Base-by-base conservation (phyloP, 257 asterid species). In the Voacanga thouarsii region DNA sequence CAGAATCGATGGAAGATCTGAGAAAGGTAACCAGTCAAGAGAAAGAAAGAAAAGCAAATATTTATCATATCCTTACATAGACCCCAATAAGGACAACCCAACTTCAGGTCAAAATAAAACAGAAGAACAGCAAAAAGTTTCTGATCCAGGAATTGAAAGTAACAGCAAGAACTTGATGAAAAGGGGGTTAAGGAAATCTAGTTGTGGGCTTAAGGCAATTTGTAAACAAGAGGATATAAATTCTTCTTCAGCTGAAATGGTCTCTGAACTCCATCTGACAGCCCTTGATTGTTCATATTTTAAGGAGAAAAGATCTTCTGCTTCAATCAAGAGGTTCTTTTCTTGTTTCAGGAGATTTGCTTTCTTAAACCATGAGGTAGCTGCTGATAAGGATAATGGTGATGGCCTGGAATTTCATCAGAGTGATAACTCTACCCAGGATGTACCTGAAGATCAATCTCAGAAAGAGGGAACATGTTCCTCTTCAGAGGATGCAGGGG, bases 1-100 rank as follows among this genome's bases (percentile, higher is more conserved):
- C 64, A 37, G 51, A 23, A 69, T 79, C 1, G 66, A 72, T 33
- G 72, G 63, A 61, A 80, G 71, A 53, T 76, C 82, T 21, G 88
- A 82, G 64, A 88, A 83, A 74, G 76, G 88, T 41, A 51, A 55
- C 53, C 87, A 82, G 77, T 82, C 87, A 6, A 85, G 98, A 59
- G 91, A 87, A 67, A 87, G 94, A 86, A 94, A 81, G 85, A 94
- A 88, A 89, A 92, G 98, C 91, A 90, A 87, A 88, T 94, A 89
- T 81, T 84, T 94, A 67, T 90, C 98, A 39, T 91, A 84, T 78
- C 97, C 98, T 67, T 92, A 88, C 23, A 85, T 89, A 7, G 86
- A 89, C 79, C 90, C 77, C 44, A 79, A 74, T 30, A 76, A 79
- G 80, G 80, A 66, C 50, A 77, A 81, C 41, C 77, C 85, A 57